Conservation (phyloP, 2,329 filamentous ascomycete genomes). For the Cladosporium phlei region DNA sequence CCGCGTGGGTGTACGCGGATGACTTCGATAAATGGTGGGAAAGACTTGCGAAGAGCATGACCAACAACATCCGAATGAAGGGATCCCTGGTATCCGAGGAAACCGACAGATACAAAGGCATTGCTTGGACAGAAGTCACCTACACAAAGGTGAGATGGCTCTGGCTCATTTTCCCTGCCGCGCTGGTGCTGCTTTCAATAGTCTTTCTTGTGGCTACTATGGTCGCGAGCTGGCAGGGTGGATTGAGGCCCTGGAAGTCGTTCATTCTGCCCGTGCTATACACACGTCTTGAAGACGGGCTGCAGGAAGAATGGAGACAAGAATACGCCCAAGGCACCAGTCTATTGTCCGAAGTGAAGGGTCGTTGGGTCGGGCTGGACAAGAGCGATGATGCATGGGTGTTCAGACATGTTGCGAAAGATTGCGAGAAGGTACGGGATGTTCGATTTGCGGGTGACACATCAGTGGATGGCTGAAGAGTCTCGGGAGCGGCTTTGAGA, state of each 20-base stretch:
- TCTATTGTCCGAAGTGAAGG: neutral
- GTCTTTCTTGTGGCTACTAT: slow-evolving; percentile 6
- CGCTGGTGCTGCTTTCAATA: neutral
- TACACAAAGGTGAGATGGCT: slow-evolving; percentile 8
- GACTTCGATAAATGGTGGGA: slow-evolving; percentile 9
- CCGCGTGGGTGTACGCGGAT: slow-evolving; percentile 3
- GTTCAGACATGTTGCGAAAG: slow-evolving; percentile 1
- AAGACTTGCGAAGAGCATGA: slow-evolving; percentile 8
- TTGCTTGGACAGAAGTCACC: slow-evolving; percentile 1
- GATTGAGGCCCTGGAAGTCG: slow-evolving; percentile 6
- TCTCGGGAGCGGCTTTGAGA: too few species aligned
- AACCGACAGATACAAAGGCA: neutral
- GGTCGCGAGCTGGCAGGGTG: slow-evolving; percentile 2
- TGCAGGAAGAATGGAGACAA: slow-evolving; percentile 10
- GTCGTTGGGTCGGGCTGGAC: slow-evolving; percentile 2
- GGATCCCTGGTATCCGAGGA: neutral
- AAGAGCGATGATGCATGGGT: neutral
- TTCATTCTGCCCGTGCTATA: slow-evolving; percentile 5
- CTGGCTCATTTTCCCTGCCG: slow-evolving; percentile 3
- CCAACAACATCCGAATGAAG: slow-evolving; percentile 9
- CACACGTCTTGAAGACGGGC: slow-evolving; percentile 3
- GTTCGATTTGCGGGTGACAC: neutral
- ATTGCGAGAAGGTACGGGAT: neutral
- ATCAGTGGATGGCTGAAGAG: neutral
- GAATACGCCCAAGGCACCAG: neutral